Evolutionary conservation across 2,329 filamentous ascomycete species (phyloP).

Genomic region (Didymella glomerata): DNA sequence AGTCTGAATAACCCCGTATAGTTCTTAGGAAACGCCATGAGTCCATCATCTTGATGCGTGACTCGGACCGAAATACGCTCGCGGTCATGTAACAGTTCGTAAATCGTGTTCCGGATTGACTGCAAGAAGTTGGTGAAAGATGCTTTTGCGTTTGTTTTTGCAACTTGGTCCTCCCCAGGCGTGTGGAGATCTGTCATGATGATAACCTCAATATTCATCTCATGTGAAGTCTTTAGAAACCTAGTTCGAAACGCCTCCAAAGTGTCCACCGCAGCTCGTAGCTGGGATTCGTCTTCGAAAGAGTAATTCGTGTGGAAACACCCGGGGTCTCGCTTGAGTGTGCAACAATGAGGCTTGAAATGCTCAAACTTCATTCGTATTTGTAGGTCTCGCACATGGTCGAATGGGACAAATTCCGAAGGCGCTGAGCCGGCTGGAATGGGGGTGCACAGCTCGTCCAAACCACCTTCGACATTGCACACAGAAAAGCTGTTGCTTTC

Average conservation of each 20-base stretch:
- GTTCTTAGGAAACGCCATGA: conserved; percentile 28
- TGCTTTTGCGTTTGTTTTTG: neutral
- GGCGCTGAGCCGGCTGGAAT: neutral
- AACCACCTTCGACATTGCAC: conserved; percentile 29
- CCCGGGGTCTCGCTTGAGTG: neutral
- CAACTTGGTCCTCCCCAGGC: too few species aligned
- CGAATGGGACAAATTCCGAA: conserved; percentile 18
- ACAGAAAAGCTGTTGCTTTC: conserved; percentile 35
- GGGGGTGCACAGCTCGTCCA: conserved; percentile 22
- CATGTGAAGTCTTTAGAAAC: neutral
- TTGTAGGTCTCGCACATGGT: conserved; percentile 32
- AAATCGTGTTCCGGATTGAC: conserved; percentile 28
- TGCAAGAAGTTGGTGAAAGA: conserved; percentile 26
- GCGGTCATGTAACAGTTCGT: conserved; percentile 30
- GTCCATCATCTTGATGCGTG: conserved; percentile 29
- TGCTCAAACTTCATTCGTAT: conserved; percentile 39
- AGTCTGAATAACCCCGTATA: conserved; percentile 27
- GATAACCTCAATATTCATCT: conserved; percentile 31
- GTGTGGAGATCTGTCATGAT: conserved; percentile 27
- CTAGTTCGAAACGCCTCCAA: conserved; percentile 2
- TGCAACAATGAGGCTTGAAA: neutral
- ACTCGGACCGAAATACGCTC: conserved; percentile 24
- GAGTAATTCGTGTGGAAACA: neutral
- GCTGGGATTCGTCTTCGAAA: neutral
- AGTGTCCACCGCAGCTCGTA: conserved; percentile 9